Conservation (phyloP, 1,284 basidiomycete genomes). For the Cutaneotrichosporon sp. region DNA sequence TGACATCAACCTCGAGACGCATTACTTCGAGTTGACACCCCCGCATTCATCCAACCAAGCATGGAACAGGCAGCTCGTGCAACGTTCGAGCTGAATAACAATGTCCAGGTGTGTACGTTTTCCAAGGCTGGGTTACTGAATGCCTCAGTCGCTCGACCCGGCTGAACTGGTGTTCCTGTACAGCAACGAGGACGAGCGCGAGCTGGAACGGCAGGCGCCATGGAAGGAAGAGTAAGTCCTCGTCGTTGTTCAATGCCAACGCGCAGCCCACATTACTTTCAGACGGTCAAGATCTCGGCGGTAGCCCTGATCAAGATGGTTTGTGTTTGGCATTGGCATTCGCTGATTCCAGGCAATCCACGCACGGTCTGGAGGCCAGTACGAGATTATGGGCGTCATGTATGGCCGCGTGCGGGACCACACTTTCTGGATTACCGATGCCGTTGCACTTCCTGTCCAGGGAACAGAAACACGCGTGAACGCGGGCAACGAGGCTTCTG, state of each 20-base stretch:
- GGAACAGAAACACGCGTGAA: constrained; percentile 99
- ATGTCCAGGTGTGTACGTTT: constrained; percentile 51
- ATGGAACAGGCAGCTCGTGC: constrained; percentile 56
- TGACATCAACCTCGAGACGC: not conserved
- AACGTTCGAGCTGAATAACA: constrained; percentile 78
- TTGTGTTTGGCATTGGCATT: constrained; percentile 9
- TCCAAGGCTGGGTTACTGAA: not conserved
- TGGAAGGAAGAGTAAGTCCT: constrained; percentile 76
- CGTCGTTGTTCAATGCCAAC: not conserved
- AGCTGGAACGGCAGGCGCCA: constrained; percentile 65
- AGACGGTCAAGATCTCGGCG: constrained; percentile 88
- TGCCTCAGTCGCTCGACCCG: constrained; percentile 31
- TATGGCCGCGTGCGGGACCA: constrained; percentile 88
- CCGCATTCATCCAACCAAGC: not conserved
- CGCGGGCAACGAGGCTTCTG: constrained; percentile 73
- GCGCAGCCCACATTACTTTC: constrained; percentile 81
- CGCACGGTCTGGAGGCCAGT: constrained; percentile 90
- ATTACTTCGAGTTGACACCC: not conserved
- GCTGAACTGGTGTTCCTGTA: constrained; percentile 74
- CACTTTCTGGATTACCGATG: constrained; percentile 88
- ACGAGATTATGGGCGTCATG: constrained; percentile 99
- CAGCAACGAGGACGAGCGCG: constrained; percentile 65
- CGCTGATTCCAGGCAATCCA: constrained; percentile 72
- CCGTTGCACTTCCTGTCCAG: constrained; percentile 93
- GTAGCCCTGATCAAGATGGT: constrained; percentile 99